Evolutionary conservation across 768 basidiomycete species (phyloP), one percentile per base, ranked within the genome.

Genomic region (Xerocomellus dryophilus): DNA sequence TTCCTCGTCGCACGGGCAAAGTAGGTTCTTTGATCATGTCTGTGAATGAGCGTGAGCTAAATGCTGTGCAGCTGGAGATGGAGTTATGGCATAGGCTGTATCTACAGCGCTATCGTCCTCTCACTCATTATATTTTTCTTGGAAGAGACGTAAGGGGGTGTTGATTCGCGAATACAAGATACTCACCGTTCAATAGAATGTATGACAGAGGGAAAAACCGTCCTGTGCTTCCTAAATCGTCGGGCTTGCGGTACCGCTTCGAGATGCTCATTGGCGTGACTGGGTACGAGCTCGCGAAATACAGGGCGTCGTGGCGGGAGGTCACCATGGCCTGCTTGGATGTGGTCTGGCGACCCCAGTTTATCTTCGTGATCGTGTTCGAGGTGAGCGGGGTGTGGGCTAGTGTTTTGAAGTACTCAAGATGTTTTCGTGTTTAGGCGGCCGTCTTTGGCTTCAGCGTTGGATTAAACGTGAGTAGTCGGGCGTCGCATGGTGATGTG

Each of bases 41-140:
- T 31, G 27, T 3, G 27, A 27, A 29, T 5, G 18, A 15, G 25
- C 5, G 18, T 7, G 34, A 31, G 17, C 32, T 66, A 15, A 64
- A 44, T 0, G 17, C 1, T 25, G 5, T 25, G 6, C 43, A 78
- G 74, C 49, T 81, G 75, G 75, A 63, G 77, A 31, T 81, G 80
- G 79, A 69, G 78, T n/a, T 82, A 81, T 53, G 78, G 77, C 18
- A 76, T 80, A 56, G 81, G 73, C 0, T 75, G 74, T 17, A 75
- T 81, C 10, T 82, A 81, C 60, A 65, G 70, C 36, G 72, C 64
- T 3, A 50, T 79, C n/a, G 76, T 82, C 21, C 64, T 81, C n/a
- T 38, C 61, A 1, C 60, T 81, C 17, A 79, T 82, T 45, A 65
- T 65, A 10, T 58, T 82, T 45, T 75, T 82, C 53, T 61, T 73